Evolutionary conservation across 2,329 filamentous ascomycete genomes (phyloP).

Genomic region (Xenoacremonium recifei): DNA sequence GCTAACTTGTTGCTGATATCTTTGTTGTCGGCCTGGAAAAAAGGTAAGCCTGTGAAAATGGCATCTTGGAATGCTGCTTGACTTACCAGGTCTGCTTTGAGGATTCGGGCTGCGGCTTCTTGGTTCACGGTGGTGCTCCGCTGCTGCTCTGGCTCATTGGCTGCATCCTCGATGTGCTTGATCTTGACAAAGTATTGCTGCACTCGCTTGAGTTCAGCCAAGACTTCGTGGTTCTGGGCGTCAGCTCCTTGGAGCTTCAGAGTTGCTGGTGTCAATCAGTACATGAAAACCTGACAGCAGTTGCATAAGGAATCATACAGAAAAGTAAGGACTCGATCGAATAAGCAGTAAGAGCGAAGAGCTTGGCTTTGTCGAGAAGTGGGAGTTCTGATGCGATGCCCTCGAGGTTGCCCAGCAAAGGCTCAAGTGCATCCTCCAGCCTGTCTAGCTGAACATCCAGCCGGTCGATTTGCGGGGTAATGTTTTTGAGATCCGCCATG

Average conservation of each 20-base stretch:
- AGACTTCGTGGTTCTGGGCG: slow-evolving; percentile 81
- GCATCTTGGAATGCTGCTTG: not conserved
- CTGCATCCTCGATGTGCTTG: slow-evolving; percentile 66
- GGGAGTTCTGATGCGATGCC: slow-evolving; percentile 76
- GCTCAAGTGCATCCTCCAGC: slow-evolving; percentile 70
- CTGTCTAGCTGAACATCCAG: slow-evolving; percentile 78
- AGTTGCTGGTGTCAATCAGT: slow-evolving; percentile 47
- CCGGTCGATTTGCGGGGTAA: slow-evolving; percentile 67
- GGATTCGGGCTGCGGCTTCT: slow-evolving; percentile 74
- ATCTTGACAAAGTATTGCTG: slow-evolving; percentile 94
- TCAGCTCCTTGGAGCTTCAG: slow-evolving; percentile 77
- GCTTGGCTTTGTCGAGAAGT: slow-evolving; percentile 91
- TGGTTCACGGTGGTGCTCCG: slow-evolving; percentile 63
- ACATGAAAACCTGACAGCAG: not conserved
- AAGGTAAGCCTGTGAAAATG: slow-evolving; percentile 13
- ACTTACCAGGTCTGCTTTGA: slow-evolving; percentile 75
- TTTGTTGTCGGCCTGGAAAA: slow-evolving; percentile 47
- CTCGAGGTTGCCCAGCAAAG: slow-evolving; percentile 67
- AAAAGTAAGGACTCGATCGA: slow-evolving; percentile 89
- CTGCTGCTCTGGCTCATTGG: slow-evolving; percentile 38
- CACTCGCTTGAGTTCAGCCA: slow-evolving; percentile 80
- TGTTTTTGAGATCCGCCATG: slow-evolving; percentile 49
- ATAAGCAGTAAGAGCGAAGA: slow-evolving; percentile 86
- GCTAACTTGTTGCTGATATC: slow-evolving; percentile 50
- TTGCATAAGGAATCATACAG: slow-evolving; percentile 51